Conservation (phyloP, 78 protist species). For the Dictyostelium purpureum region DNA sequence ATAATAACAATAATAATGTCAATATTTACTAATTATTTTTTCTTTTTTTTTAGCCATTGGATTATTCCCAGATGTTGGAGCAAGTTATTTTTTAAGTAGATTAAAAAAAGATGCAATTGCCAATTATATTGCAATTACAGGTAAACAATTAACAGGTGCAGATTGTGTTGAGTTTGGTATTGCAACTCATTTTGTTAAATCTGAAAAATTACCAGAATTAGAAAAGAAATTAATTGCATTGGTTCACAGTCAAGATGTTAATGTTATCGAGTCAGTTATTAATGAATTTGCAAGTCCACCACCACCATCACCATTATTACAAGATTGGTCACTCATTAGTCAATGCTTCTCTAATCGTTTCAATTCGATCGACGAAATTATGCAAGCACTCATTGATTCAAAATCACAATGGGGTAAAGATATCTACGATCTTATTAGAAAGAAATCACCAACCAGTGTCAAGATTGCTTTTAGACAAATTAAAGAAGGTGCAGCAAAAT, state of each 20-base stretch:
- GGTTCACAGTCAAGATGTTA: conserved; percentile 8
- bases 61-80: conserved; percentile 92
- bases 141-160: conserved; percentile 65
- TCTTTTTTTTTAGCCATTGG: conserved; percentile 84
- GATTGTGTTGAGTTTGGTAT: conserved; percentile 76
- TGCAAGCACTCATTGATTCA: not conserved
- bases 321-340: conserved; percentile 42
- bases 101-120: conserved; percentile 67
- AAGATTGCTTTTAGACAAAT: conserved; percentile 70
- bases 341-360: conserved; percentile 44
- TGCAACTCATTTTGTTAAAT: conserved; percentile 69
- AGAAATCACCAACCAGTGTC: conserved; percentile 68
- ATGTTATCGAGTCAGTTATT: conserved; percentile 47
- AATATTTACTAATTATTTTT: no score
- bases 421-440: not conserved
- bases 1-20: no score
- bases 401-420: conserved; percentile 23
- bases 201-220: conserved; percentile 17
- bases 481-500: conserved; percentile 14
- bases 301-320: conserved; percentile 19
- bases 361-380: conserved; percentile 20
- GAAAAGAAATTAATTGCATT: conserved; percentile 22
- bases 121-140: conserved; percentile 91
- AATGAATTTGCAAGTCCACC: conserved; percentile 34
- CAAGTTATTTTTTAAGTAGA: conserved; percentile 64